Conservation (phyloP, 768 basidiomycete species). For the Tulasnella sp. region DNA sequence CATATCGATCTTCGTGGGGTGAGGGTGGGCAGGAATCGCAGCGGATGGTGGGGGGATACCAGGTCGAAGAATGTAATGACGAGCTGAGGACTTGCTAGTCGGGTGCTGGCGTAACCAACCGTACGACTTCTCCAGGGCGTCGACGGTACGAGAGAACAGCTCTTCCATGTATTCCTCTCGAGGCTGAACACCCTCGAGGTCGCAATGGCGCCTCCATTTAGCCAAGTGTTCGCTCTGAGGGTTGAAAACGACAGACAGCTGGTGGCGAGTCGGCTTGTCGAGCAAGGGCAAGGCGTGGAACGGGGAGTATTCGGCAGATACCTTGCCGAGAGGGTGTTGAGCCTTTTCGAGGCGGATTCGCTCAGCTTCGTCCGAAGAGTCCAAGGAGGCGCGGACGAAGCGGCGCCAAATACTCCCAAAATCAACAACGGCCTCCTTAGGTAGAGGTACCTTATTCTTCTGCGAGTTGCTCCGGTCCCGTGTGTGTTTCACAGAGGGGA, state of each 20-base stretch:
- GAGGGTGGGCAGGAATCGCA: background rate
- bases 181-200: background rate
- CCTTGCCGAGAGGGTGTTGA: background rate
- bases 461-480: background rate
- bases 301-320: background rate
- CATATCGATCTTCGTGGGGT: background rate
- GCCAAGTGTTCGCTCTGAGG: background rate
- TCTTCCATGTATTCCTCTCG: conserved; percentile 1
- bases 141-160: background rate
- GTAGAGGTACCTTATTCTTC: background rate
- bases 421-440: background rate
- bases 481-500: background rate
- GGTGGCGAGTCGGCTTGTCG: background rate
- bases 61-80: background rate
- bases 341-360: background rate
- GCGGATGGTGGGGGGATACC: background rate
- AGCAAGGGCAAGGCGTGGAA: conserved; percentile 2
- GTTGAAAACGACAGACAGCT: conserved; percentile 1
- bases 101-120: conserved; percentile 5
- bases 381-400: background rate
- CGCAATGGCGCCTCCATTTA: background rate
- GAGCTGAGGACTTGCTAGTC: background rate
- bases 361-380: background rate
- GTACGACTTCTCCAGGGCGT: background rate
- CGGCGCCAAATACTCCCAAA: background rate